phyloP scores from a whole-genome alignment of 73 alveolate species.

The Paramecium pentaurelia region DNA sequence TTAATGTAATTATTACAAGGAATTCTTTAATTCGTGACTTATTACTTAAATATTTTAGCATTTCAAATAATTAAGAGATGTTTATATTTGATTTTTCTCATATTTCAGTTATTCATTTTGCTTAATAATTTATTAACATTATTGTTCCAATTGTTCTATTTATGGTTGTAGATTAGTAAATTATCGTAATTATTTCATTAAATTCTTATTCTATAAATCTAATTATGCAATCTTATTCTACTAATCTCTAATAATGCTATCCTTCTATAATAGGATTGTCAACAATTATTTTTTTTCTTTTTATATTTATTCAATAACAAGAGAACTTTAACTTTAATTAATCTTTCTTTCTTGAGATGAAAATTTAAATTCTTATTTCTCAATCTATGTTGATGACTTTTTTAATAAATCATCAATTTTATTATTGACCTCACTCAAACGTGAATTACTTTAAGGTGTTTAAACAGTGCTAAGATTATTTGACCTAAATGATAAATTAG shows the following conservation, averaged over 20 bases:
- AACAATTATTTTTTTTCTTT: slow-evolving; percentile 23
- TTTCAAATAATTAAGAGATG: background rate
- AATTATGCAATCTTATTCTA: background rate
- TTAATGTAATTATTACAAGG: background rate
- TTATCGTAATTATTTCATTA: background rate
- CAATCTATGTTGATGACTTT: background rate
- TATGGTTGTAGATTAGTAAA: background rate
- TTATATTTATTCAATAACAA: background rate
- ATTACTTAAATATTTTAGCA: background rate
- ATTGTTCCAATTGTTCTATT: background rate
- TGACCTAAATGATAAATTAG: background rate
- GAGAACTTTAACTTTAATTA: background rate
- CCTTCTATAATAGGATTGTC: background rate
- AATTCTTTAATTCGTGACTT: background rate
- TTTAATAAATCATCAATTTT: background rate
- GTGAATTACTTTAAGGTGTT: background rate
- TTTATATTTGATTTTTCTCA: background rate
- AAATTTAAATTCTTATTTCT: background rate
- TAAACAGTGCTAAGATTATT: background rate
- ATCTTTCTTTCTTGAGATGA: background rate
- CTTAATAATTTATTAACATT: background rate
- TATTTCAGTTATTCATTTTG: slow-evolving; percentile 31
- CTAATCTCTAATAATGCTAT: background rate
- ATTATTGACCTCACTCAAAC: slow-evolving; percentile 3
- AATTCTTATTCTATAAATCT: background rate